These are phyloP conservation scores for Psidium guajava DNA, from an alignment of 345 rosid genomes.

Conservation along the genomic window DNA sequence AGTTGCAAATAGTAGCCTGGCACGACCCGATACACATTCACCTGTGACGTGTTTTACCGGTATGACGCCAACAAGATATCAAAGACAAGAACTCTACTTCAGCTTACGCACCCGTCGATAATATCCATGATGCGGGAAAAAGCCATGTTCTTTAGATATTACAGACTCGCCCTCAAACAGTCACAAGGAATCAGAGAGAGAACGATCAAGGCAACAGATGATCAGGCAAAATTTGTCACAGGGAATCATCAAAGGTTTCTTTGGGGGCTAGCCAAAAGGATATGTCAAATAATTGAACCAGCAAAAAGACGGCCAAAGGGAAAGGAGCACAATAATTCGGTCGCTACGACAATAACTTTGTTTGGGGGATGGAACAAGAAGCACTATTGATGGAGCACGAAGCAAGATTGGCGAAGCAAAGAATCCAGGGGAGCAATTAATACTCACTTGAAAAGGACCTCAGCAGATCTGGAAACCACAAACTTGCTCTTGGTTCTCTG, in stretches of 20 bases:
- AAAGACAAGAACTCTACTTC: background rate
- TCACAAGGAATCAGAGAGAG: background rate
- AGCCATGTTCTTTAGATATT: background rate
- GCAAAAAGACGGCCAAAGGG: background rate
- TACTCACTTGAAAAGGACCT: slow-evolving; percentile 43
- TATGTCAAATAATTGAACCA: background rate
- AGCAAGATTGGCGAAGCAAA: background rate
- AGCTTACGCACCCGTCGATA: background rate
- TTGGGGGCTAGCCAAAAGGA: background rate
- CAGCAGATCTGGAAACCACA: slow-evolving; percentile 32
- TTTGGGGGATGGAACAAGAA: too few relatives aligned
- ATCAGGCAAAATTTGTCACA: background rate
- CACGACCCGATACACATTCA: background rate
- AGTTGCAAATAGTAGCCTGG: background rate
- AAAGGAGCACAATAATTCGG: background rate
- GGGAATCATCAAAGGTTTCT: background rate
- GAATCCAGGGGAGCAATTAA: background rate
- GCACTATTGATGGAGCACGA: background rate
- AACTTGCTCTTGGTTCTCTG: slow-evolving; percentile 52
- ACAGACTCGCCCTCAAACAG: background rate
- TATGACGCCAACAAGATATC: background rate
- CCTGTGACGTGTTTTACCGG: background rate
- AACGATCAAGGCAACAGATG: background rate
- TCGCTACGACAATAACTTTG: background rate
- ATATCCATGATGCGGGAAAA: background rate